Conservation (phyloP, 805 yeast species). For the Candida manassasensis region DNA sequence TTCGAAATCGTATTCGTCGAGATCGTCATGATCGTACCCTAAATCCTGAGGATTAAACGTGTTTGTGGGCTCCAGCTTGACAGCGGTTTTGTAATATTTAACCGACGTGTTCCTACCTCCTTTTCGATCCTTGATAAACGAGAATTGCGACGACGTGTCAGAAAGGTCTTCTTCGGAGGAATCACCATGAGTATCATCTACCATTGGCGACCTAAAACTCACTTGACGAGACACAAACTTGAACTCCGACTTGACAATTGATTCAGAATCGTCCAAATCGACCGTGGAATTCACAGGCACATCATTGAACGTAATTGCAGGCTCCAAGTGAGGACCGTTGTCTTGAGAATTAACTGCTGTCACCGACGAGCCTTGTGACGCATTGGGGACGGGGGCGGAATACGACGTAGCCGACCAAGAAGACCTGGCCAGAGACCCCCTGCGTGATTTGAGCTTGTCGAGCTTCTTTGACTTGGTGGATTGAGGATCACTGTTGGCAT, state of each 20-base stretch:
- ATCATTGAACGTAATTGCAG: background rate
- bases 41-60: slow-evolving; percentile 26
- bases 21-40: slow-evolving; percentile 27
- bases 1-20: slow-evolving; percentile 39
- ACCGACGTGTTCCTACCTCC: slow-evolving; percentile 43
- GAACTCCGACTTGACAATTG: slow-evolving; percentile 9
- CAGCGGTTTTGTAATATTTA: slow-evolving; percentile 36
- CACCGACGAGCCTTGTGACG: background rate
- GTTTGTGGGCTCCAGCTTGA: slow-evolving; percentile 10
- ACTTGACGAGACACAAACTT: slow-evolving; percentile 12
- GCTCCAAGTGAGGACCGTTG: background rate
- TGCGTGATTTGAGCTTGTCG: slow-evolving; percentile 1
- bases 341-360: no score
- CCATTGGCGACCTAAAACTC: slow-evolving; percentile 6
- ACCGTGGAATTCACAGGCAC: background rate
- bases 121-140: slow-evolving; percentile 34
- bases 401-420: slow-evolving; percentile 2
- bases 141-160: slow-evolving; percentile 34
- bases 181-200: background rate
- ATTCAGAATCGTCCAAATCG: background rate
- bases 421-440: background rate
- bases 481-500: background rate
- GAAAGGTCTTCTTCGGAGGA: slow-evolving; percentile 6
- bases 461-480: background rate
- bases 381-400: slow-evolving; percentile 1